Percentiles rank a stretch among this genome's conserved stretches.
phyloP scores from a whole-genome alignment of 2,329 filamentous ascomycete genomes.

The Stachybotrys chartarum region DNA sequence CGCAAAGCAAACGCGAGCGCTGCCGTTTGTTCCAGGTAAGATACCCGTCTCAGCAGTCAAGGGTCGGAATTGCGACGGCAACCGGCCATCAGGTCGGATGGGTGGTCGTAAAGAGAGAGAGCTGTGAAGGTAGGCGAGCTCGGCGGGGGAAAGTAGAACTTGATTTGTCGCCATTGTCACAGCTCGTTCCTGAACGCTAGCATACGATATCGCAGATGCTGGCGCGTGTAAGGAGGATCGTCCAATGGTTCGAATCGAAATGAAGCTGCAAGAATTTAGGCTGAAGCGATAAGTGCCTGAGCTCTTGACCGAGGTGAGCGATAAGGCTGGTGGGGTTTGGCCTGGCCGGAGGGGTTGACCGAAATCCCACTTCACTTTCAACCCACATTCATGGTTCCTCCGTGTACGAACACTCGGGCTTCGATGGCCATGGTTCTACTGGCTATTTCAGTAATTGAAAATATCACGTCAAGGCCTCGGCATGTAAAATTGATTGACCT shows the following conservation, averaged over 20 bases:
- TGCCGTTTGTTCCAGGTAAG: conserved; percentile 83
- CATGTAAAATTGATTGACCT: no score
- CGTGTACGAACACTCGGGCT: no score
- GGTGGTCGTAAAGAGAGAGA: conserved; percentile 77
- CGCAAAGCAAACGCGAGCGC: conserved; percentile 85
- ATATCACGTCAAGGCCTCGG: no score
- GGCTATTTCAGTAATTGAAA: no score
- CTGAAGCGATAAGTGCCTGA: conserved; percentile 9
- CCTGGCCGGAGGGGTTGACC: not conserved
- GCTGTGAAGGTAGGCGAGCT: conserved; percentile 89
- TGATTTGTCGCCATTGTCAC: conserved; percentile 56
- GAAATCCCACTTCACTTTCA: not conserved
- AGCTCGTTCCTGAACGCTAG: not conserved
- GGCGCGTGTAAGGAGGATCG: not conserved
- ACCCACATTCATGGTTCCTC: no score
- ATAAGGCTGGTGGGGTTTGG: conserved; percentile 20
- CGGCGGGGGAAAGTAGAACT: conserved; percentile 82
- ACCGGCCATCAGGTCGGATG: conserved; percentile 81
- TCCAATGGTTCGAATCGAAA: conserved; percentile 4
- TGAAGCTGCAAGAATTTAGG: conserved; percentile 15
- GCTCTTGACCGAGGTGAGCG: conserved; percentile 21
- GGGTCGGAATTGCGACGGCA: conserved; percentile 80
- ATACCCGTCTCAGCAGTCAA: conserved; percentile 86
- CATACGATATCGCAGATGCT: not conserved
- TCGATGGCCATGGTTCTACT: no score